Evolutionary conservation across 1,139 yeast species (phyloP).

Genomic region (Candida smagusa): DNA sequence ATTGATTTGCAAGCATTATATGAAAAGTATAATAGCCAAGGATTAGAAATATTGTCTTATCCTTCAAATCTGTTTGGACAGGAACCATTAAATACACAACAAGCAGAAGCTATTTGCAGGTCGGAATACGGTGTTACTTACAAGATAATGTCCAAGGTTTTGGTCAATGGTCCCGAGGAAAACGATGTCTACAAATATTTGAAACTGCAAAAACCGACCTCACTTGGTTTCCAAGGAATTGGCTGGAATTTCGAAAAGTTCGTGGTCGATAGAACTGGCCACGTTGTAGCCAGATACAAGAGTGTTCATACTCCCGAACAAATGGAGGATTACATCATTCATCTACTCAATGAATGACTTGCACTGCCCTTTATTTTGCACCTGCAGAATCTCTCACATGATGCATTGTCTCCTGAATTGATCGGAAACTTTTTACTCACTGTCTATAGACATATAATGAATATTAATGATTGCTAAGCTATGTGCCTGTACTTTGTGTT

Average conservation of each 20-base stretch:
- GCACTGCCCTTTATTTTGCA: too few species aligned
- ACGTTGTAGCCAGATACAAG: slow-evolving; percentile 67
- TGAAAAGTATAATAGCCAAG: slow-evolving; percentile 27
- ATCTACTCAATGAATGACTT: slow-evolving; percentile 26
- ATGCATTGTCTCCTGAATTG: too few species aligned
- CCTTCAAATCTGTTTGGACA: slow-evolving; percentile 49
- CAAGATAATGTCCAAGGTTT: slow-evolving; percentile 36
- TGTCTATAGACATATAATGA: too few species aligned
- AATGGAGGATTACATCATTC: slow-evolving; percentile 47
- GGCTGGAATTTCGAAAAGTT: slow-evolving; percentile 98
- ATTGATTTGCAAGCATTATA: slow-evolving; percentile 32
- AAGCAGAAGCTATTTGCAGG: slow-evolving; percentile 63
- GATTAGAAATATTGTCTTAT: slow-evolving; percentile 37
- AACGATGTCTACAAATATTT: slow-evolving; percentile 30
- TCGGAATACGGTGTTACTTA: slow-evolving; percentile 57
- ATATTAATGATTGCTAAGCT: too few species aligned
- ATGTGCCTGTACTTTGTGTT: too few species aligned
- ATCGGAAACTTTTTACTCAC: too few species aligned
- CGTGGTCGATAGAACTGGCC: slow-evolving; percentile 66
- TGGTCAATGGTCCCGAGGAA: slow-evolving; percentile 35
- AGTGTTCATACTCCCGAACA: slow-evolving; percentile 66
- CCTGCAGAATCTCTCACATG: too few species aligned
- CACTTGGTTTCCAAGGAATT: slow-evolving; percentile 74
- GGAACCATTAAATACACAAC: slow-evolving; percentile 73
- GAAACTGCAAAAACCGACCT: slow-evolving; percentile 38